Base-by-base conservation (phyloP, 2,329 filamentous ascomycete genomes). In the Fusarium chlamydosporum region DNA sequence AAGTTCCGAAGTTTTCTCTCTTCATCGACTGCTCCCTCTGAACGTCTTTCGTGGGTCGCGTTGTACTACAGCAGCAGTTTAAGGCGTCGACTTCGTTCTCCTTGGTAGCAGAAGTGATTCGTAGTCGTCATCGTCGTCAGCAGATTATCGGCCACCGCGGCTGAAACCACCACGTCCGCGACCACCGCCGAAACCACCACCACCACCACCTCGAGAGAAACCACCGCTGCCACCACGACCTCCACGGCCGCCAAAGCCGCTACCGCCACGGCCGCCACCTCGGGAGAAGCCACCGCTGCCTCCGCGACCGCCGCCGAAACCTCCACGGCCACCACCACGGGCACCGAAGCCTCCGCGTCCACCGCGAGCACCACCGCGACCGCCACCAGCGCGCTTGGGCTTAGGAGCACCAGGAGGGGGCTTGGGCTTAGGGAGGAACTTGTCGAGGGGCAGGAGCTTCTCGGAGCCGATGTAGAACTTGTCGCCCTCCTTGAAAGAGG, bases 391-490 rank as follows among this genome's bases (percentile, higher is more conserved):
- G 72, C 89, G 90, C 77, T 85, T 86, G 69, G 83, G 80, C 82
- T 86, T 86, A 68, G 83, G 81, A 82, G 90, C 88, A 76, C 91
- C 91, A 72, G 85, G 84, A 34, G 83, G 82, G 52, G 85, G 84
- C 85, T 97, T 97, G 56, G 95, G 95, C 86, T 94, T 97, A 70
- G 96, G 96, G 62, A 98, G 85, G 87, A 99, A 99, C 86, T 92
- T 94, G 82, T 99, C 96, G 75, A 98, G 84, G 43, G 96, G 95
- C 66, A 99, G 86, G 53, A 97, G 89, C 86, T 97, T 99, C 84
- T 98, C 96, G 76, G 90, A 88, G 74, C 91, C 92, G 77, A 98
- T 97, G 85, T 90, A 99, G 83, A 99, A 96, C 84, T 96, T 97
- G 86, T 98, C 96, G 78, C 96, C 96, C 68, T 90, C 83, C 85